A percentile compares a stretch with the other conserved stretches of the same genome.
Evolutionary conservation across 768 basidiomycete species (phyloP).

Genomic region (Termitomyces heimii): DNA sequence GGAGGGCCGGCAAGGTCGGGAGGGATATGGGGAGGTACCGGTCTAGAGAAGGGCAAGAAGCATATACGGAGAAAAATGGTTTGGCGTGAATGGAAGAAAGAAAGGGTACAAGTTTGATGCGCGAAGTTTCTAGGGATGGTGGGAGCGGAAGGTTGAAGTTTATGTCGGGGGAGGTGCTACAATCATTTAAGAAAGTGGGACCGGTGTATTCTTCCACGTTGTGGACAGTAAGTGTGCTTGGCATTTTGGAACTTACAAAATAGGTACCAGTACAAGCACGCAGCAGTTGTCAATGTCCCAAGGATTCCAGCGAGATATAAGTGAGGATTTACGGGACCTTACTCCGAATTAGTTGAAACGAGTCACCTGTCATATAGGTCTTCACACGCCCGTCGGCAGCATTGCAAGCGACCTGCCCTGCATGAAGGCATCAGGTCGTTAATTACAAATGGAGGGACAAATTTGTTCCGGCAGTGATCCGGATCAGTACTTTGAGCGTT

Average conservation of each 20-base stretch:
- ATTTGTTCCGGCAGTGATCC: no score
- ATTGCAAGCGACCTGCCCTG: no score
- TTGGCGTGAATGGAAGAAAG: conserved; percentile 27
- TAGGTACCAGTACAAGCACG: not conserved
- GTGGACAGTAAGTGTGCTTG: not conserved
- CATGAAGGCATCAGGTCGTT: no score
- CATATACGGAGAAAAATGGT: conserved; percentile 5
- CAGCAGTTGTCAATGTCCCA: not conserved
- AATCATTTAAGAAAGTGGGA: not conserved
- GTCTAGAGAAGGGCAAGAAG: conserved; percentile 24
- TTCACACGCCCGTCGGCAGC: no score
- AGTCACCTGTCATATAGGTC: not conserved
- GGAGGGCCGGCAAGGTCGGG: conserved; percentile 21
- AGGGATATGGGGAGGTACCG: conserved; percentile 36
- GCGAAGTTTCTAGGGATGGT: conserved; percentile 28
- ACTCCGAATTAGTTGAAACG: not conserved
- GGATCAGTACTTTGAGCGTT: no score
- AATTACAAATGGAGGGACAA: no score
- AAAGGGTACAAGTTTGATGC: conserved; percentile 39
- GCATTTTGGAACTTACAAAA: not conserved
- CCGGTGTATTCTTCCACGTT: not conserved
- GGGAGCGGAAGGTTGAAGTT: conserved; percentile 38
- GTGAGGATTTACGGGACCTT: not conserved
- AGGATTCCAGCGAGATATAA: not conserved
- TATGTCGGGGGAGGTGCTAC: conserved; percentile 17